Evolutionary conservation across 768 basidiomycete species (phyloP).

Genomic region (Rhizopogon vesiculosus): DNA sequence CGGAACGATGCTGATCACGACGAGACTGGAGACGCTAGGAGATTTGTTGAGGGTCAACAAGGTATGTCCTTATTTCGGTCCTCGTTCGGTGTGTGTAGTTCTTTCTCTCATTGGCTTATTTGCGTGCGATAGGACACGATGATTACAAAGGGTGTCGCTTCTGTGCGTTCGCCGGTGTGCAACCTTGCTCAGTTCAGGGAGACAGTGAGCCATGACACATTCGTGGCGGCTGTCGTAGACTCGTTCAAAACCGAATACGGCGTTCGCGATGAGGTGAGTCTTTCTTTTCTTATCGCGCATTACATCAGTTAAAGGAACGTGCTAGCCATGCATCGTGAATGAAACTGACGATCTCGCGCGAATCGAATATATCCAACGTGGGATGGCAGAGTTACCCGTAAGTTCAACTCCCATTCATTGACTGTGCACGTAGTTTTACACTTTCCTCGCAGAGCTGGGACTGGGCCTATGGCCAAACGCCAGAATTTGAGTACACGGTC

Average conservation of each 20-base stretch:
- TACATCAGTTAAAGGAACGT: neutral
- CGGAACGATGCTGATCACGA: conserved; percentile 96
- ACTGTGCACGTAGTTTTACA: neutral
- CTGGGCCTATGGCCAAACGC: conserved; percentile 91
- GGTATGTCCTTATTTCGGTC: conserved; percentile 32
- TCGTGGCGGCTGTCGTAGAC: conserved; percentile 60
- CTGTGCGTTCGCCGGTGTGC: conserved; percentile 88
- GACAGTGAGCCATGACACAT: conserved; percentile 58
- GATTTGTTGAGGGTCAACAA: conserved; percentile 64
- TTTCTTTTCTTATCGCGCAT: neutral
- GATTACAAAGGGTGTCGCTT: conserved; percentile 81
- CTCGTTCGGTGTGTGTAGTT: neutral
- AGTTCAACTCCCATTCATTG: conserved; percentile 13
- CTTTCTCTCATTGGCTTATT: neutral
- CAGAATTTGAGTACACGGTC: conserved; percentile 77
- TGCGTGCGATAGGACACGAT: conserved; percentile 60
- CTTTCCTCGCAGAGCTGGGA: conserved; percentile 70
- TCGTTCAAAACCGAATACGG: conserved; percentile 64
- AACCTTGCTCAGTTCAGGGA: conserved; percentile 62
- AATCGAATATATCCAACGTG: conserved; percentile 59
- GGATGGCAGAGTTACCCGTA: conserved; percentile 73
- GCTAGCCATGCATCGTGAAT: conserved; percentile 38
- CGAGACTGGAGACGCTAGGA: conserved; percentile 65
- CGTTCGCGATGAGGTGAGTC: conserved; percentile 29
- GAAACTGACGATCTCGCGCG: conserved; percentile 39